Conservation (phyloP, 805 yeast genomes). For the Ogataea ganodermae region DNA sequence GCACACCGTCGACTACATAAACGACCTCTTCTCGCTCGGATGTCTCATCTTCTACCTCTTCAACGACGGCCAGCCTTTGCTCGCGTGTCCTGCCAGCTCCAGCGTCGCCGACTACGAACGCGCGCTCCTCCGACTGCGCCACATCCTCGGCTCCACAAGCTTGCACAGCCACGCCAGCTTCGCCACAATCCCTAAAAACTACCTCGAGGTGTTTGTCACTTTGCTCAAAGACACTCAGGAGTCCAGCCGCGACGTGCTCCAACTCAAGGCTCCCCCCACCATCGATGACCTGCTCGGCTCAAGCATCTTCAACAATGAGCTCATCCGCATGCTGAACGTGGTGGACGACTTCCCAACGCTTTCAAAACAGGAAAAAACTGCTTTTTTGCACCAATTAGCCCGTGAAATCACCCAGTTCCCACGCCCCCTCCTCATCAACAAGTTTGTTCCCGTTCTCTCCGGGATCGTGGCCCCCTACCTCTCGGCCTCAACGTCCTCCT, state of each 20-base stretch:
- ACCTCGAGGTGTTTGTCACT: constrained; percentile 50
- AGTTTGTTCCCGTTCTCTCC: constrained; percentile 70
- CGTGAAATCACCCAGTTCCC: constrained; percentile 60
- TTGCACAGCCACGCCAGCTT: constrained; percentile 50
- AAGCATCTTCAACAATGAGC: constrained; percentile 77
- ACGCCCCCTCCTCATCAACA: constrained; percentile 55
- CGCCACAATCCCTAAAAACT: constrained; percentile 59
- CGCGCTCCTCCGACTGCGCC: constrained; percentile 41
- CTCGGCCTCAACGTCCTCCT: background rate
- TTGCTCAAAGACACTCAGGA: constrained; percentile 51
- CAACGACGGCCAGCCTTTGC: constrained; percentile 44
- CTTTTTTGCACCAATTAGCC: constrained; percentile 67
- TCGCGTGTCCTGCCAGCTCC: constrained; percentile 39
- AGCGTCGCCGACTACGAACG: constrained; percentile 59
- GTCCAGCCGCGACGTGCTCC: constrained; percentile 34
- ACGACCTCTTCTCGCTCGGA: constrained; percentile 87
- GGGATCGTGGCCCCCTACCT: constrained; percentile 48
- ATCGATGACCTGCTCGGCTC: constrained; percentile 71
- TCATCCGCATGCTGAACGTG: constrained; percentile 76
- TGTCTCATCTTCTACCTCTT: constrained; percentile 72
- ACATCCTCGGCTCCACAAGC: constrained; percentile 39
- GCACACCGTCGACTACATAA: constrained; percentile 58
- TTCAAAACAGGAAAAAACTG: constrained; percentile 61
- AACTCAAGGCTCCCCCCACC: constrained; percentile 36
- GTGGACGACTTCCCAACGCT: constrained; percentile 83